Base-by-base conservation (phyloP, 2,329 filamentous ascomycete species). In the Diaporthe sp. region DNA sequence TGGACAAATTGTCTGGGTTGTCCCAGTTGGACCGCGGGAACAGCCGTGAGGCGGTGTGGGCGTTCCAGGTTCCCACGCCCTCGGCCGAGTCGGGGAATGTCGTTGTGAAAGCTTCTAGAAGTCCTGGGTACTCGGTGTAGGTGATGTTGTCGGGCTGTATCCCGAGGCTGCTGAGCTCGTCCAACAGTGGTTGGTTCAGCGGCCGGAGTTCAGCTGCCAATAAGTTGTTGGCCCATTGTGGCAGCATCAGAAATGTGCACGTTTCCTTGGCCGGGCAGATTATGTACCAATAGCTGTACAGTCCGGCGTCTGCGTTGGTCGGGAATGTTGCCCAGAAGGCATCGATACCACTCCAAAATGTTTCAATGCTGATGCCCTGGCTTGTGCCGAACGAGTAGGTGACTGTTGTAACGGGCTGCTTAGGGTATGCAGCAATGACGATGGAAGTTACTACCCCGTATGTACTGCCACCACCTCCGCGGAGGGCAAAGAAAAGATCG, bases 401-500 rank as follows among this genome's bases (percentile, higher is more conserved):
- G 73, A 81, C 66, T 40, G 75, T 78, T 10, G 78, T 77, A 25
- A 78, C 72, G 15, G 77, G 77, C 19, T 77, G 76, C 42, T 77
- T 77, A 40, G 79, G 77, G 66, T 79, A 78, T 1, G 77, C 79
- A 50, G 71, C 73, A 58, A 80, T 69, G 8, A 76, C 58, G 10
- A 80, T 74, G 25, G 78, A 83, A 10, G 80, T 82, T 22, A 85
- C 83, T 1, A 85, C 79, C 19, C 83, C 83, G 74, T 80, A 85
- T 1, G 83, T 85, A 73, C 81, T 81, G 19, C 82, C 82, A 35
- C 86, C 86, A 15, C 84, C 87, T 30, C 87, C 87, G 19, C 85
- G 81, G 40, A 89, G 81, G 4, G 87, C 87, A 84, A 86, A 89
- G 80, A 86, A 89, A 3, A 90, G 81, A 57, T 89, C 87, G 1